Evolutionary conservation across 306 rosid genomes (phyloP), one percentile per base, ranked within the genome.

Genomic region (Oemleria cerasiformis): DNA sequence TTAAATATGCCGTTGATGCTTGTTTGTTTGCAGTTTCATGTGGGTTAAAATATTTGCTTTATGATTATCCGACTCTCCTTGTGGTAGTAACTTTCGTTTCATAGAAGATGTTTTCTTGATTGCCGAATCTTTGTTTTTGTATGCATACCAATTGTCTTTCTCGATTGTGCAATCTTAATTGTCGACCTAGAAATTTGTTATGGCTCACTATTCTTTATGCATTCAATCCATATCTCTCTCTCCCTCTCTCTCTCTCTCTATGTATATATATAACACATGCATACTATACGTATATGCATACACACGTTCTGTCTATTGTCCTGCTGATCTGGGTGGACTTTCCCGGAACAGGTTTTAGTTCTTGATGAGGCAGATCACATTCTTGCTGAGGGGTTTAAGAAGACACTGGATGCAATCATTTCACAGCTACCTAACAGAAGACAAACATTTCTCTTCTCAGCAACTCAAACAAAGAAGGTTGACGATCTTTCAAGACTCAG

Each of bases 301-400:
- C n/a, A 49, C 3, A 10, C 10, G 6, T 58, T 73, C 48, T 66
- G 25, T 47, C 23, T 66, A 44, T 62, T 16, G n/a, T n/a, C 68
- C 63, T 86, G 70, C 84, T 84, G 67, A 69, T 49, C 70, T 78
- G 80, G 66, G 57, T 81, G 74, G 60, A 51, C 71, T 72, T 83
- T 78, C 68, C 74, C 77, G 81, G 76, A 84, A 80, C 81, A 93
- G 96, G 89, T 91, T 75, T 74, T 94, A 80, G 96, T 94, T 77
- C 90, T 94, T 45, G 98, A 94, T 80, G 96, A 91, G 89, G 98
- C 97, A 44, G 97, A 91, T 82, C 91, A 95, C 44, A 87, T 91
- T 77, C 98, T 94, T 54, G 97, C 91, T 67, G 83, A 55, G 14
- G 91, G 90, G 67, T 94, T 94, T 83, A 88, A 89, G 90, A 82